A percentile compares a stretch with the other conserved stretches of the same genome.
Evolutionary conservation across 164 flowering plant genomes (phyloP).

Genomic region (Aristolochia contorta): DNA sequence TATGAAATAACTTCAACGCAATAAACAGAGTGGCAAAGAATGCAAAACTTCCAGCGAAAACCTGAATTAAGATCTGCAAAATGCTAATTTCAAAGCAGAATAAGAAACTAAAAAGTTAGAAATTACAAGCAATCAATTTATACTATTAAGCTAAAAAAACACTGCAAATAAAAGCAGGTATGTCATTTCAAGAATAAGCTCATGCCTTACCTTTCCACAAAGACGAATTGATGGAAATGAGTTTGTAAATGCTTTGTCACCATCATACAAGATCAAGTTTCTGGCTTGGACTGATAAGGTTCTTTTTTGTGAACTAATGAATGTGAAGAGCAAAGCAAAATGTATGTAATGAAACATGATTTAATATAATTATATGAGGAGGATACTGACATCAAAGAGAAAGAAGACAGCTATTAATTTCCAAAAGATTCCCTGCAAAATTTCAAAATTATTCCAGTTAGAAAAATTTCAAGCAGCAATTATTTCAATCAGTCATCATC

Average conservation of each 20-base stretch:
- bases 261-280: constrained; percentile 23
- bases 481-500: too few species aligned
- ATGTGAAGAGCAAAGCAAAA: not conserved
- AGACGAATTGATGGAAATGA: constrained; percentile 23
- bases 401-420: constrained; percentile 32
- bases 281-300: constrained; percentile 48
- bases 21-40: constrained; percentile 32
- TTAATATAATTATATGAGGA: not conserved
- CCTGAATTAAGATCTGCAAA: constrained; percentile 42
- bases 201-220: constrained; percentile 39
- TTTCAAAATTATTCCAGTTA: not conserved
- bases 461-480: too few species aligned
- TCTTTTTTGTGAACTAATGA: not conserved
- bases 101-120: not conserved
- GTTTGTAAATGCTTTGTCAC: constrained; percentile 20
- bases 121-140: not conserved
- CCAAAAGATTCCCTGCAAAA: constrained; percentile 58
- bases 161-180: too few species aligned
- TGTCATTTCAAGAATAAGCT: too few species aligned
- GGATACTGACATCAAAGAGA: constrained; percentile 66
- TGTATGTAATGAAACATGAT: constrained; percentile 1
- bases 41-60: constrained; percentile 38
- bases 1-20: constrained; percentile 23
- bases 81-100: not conserved
- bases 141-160: not conserved